Percentiles rank a stretch among this genome's conserved stretches.
phyloP scores from a whole-genome alignment of 2,329 filamentous ascomycete species.

The Knufia fluminis region DNA sequence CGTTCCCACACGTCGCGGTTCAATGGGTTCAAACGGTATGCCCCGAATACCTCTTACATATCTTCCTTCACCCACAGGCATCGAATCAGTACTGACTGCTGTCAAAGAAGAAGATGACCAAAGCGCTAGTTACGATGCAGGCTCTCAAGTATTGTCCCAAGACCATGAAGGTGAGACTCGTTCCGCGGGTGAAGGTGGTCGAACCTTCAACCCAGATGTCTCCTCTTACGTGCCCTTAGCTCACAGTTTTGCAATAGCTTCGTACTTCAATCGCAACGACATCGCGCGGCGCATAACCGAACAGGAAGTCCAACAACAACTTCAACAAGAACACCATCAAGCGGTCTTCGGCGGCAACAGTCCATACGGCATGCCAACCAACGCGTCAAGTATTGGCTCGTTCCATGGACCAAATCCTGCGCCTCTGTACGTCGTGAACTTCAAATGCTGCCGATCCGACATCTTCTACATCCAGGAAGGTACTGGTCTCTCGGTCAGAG shows the following conservation, averaged over 20 bases:
- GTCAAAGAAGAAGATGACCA: conserved; percentile 5
- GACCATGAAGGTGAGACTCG: conserved; percentile 9
- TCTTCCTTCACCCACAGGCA: background rate
- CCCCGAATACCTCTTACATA: conserved; percentile 8
- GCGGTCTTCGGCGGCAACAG: conserved; percentile 7
- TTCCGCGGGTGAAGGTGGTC: background rate
- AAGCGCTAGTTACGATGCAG: conserved; percentile 2
- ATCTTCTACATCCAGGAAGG: conserved; percentile 97
- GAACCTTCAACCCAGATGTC: background rate
- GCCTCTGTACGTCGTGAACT: conserved; percentile 78
- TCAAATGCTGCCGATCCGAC: conserved; percentile 92
- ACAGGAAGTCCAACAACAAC: conserved; percentile 30
- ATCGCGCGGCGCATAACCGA: conserved; percentile 29
- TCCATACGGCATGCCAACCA: conserved; percentile 3
- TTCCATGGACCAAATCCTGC: conserved; percentile 46
- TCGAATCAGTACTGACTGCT: background rate
- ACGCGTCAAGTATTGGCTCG: conserved; percentile 16
- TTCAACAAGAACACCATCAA: conserved; percentile 9
- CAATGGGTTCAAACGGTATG: conserved; percentile 33
- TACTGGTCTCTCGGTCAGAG: conserved; percentile 80
- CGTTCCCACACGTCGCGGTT: conserved; percentile 39
- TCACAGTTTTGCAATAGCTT: conserved; percentile 32
- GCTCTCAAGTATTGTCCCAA: background rate
- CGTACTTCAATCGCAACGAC: conserved; percentile 33
- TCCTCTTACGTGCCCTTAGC: conserved; percentile 24